Evolutionary conservation across 2,329 filamentous ascomycete genomes (phyloP).

Genomic region (Penicillium sp.): DNA sequence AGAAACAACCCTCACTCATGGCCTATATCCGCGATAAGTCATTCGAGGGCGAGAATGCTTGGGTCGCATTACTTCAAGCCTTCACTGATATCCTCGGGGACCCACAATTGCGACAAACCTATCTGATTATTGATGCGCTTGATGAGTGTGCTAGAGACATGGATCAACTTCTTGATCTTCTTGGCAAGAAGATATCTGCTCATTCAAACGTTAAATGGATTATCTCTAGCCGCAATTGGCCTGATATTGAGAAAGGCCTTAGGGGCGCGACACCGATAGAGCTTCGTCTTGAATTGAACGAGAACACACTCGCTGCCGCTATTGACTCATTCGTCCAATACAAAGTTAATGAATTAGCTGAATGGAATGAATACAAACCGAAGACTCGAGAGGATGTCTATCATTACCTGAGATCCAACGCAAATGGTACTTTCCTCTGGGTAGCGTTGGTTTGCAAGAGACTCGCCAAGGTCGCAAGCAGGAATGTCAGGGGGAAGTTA

Average conservation of each 20-base stretch:
- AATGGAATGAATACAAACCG: conserved; percentile 25
- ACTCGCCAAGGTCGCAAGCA: conserved; percentile 18
- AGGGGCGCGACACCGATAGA: neutral
- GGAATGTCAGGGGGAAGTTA: conserved; percentile 4
- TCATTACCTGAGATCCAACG: conserved; percentile 30
- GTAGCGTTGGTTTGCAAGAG: conserved; percentile 41
- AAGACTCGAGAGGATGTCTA: conserved; percentile 19
- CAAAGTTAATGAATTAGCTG: conserved; percentile 24
- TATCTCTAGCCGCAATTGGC: conserved; percentile 2
- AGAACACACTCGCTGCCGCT: conserved; percentile 18
- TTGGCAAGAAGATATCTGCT: neutral
- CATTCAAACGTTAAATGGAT: neutral
- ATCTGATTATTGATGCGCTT: conserved; percentile 11
- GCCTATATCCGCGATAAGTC: conserved; percentile 6
- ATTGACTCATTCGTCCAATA: conserved; percentile 25
- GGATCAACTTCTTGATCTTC: neutral
- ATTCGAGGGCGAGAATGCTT: conserved; percentile 12
- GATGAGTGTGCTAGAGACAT: conserved; percentile 8
- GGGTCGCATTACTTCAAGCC: neutral
- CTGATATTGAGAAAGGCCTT: neutral
- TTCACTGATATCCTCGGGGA: conserved; percentile 4
- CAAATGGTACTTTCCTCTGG: conserved; percentile 46
- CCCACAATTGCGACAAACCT: neutral
- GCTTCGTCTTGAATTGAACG: conserved; percentile 26
- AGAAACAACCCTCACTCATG: conserved; percentile 8